A percentile compares a stretch with the other conserved stretches of the same genome.
phyloP scores from a whole-genome alignment of 2,329 filamentous ascomycete species.

The Curvularia sp. region DNA sequence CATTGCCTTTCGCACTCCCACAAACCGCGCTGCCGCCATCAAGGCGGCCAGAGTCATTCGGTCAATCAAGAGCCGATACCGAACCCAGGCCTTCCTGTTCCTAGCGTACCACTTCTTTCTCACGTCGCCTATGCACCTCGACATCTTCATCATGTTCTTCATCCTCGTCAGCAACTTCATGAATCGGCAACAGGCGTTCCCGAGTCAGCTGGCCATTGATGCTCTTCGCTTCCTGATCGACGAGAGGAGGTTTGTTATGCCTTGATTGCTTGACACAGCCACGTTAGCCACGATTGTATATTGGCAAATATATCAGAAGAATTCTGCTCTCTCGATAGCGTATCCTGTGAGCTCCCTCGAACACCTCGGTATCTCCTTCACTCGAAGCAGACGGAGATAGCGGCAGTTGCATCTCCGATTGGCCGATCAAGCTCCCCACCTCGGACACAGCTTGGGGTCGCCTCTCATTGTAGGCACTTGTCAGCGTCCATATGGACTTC shows the following conservation, averaged over 20 bases:
- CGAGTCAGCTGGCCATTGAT: slow-evolving; percentile 36
- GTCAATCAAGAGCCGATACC: slow-evolving; percentile 41
- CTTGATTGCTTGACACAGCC: slow-evolving; percentile 14
- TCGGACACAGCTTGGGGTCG: slow-evolving; percentile 25
- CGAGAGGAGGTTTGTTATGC: slow-evolving; percentile 37
- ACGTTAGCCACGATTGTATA: not conserved
- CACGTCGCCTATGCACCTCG: slow-evolving; percentile 39
- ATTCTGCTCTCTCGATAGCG: not conserved
- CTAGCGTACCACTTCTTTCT: slow-evolving; percentile 48
- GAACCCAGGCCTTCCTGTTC: slow-evolving; percentile 43
- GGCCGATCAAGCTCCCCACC: slow-evolving; percentile 35
- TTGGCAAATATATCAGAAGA: not conserved
- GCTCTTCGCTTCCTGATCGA: slow-evolving; percentile 39
- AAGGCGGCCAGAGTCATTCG: slow-evolving; percentile 37
- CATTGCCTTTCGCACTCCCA: slow-evolving; percentile 22
- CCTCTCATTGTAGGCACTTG: slow-evolving; percentile 17
- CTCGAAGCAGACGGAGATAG: slow-evolving; percentile 21
- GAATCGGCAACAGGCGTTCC: slow-evolving; percentile 43
- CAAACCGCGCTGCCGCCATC: slow-evolving; percentile 29
- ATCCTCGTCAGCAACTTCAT: slow-evolving; percentile 49
- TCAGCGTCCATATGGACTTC: slow-evolving; percentile 42
- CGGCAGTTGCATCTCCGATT: slow-evolving; percentile 40
- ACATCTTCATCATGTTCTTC: slow-evolving; percentile 46
- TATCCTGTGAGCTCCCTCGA: not conserved
- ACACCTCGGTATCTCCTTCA: slow-evolving; percentile 10